Base-by-base conservation (phyloP, 2,329 filamentous ascomycete species). In the Fusarium sp. region DNA sequence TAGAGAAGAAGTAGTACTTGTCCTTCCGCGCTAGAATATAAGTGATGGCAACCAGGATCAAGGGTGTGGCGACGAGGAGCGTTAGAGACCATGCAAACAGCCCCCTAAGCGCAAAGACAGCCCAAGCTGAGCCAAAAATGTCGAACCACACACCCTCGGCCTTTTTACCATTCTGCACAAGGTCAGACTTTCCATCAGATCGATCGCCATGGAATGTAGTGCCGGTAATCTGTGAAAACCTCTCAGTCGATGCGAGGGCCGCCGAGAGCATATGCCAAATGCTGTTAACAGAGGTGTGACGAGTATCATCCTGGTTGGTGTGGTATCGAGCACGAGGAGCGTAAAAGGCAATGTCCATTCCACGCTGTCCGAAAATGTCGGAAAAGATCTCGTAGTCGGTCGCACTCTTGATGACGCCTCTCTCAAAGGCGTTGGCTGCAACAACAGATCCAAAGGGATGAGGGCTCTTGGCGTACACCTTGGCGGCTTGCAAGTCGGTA, bases 181-280 rank as follows among this genome's bases (percentile, higher is more conserved):
- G 91, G 64, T 88, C 89, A 60, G 86, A 85, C 65, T 88, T 86
- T 8, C 87, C 84, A 63, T 91, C 89, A 11, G 85, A 83, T 43
- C 88, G 82, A 18, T 86, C 83, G 6, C 92, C 90, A 60, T 89
- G 88, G 78, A 97, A 98, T 3, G 86, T 87, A 54, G 88, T 85
- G 67, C 90, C 92, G 1, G 88, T 91, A 75, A 94, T 90, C 16
- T 90, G 89, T 0, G 94, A 92, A 50, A 98, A 86, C 2, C 87
- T 87, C 77, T 92, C 88, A 24, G 94, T 91, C 0, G 95, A 97
- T 8, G 92, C 90, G 27, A 98, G 84, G 7, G 95, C 91, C 16
- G 92, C 92, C 41, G 94, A 97, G 41, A 99, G 87, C 97, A 99
- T 98, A 82, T 98, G 95, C 95, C 95, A 98, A 22, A 98, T 83